phyloP scores from a whole-genome alignment of 1,284 basidiomycete species.

The Cutaneotrichosporon arboriforme region DNA sequence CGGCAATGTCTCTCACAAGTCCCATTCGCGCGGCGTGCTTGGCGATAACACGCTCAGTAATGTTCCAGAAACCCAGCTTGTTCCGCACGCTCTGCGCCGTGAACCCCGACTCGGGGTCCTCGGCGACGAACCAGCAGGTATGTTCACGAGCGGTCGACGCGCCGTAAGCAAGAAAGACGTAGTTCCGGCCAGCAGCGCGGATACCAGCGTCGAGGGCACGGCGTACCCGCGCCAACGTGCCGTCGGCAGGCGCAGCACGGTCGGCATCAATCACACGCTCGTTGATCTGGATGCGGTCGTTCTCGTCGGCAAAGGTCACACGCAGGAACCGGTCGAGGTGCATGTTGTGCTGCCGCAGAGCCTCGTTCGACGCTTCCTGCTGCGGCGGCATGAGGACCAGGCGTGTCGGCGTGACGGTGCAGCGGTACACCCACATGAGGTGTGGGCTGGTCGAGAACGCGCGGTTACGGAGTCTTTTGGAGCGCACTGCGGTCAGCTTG shows the following conservation, averaged over 20 bases:
- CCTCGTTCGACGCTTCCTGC: conserved; percentile 25
- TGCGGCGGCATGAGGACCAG: conserved; percentile 23
- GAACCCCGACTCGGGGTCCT: conserved; percentile 8
- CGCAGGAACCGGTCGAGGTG: conserved; percentile 26
- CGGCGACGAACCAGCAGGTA: conserved; percentile 27
- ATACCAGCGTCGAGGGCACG: conserved; percentile 23
- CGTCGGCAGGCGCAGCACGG: conserved; percentile 8
- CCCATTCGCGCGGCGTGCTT: conserved; percentile 19
- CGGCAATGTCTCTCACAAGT: conserved; percentile 1
- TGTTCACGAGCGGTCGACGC: conserved; percentile 13
- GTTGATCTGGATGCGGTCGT: conserved; percentile 23
- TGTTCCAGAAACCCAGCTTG: conserved; percentile 16
- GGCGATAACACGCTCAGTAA: conserved; percentile 22
- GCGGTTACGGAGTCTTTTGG: conserved; percentile 8
- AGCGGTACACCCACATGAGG: conserved; percentile 16
- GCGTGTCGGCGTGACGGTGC: conserved; percentile 27
- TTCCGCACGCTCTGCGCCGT: conserved; percentile 8
- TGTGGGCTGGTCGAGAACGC: conserved; percentile 5
- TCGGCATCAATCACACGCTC: conserved; percentile 19
- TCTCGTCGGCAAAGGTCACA: conserved; percentile 31
- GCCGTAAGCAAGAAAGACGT: conserved; percentile 21
- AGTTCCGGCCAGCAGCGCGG: conserved; percentile 21
- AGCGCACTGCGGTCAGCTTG: conserved; percentile 11
- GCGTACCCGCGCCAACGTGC: conserved; percentile 25
- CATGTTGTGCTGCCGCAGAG: conserved; percentile 15